Conservation (phyloP, 208 protist genomes). For the Borovskyia barvae region DNA sequence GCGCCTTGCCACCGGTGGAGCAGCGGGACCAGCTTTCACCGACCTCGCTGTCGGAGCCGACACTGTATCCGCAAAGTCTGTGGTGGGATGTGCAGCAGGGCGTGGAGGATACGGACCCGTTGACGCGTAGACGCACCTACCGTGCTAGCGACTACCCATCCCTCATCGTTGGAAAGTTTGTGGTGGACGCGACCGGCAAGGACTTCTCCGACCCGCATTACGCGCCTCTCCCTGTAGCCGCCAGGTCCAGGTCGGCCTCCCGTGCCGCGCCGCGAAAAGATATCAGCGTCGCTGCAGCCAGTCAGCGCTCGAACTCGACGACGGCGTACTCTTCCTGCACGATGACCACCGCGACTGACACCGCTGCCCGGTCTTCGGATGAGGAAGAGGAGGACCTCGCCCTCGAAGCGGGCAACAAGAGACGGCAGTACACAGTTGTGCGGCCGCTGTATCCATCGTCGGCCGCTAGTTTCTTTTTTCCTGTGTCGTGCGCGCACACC, state of each 20-base stretch:
- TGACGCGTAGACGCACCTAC: slow-evolving; percentile 58
- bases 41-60: slow-evolving; percentile 1
- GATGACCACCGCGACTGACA: slow-evolving; percentile 5
- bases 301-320: slow-evolving; percentile 7
- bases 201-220: slow-evolving; percentile 84
- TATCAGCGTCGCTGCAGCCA: background rate
- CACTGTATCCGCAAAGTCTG: slow-evolving; percentile 75
- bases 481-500: slow-evolving; percentile 52
- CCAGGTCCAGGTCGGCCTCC: slow-evolving; percentile 20
- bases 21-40: slow-evolving; percentile 12
- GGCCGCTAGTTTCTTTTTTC: slow-evolving; percentile 73
- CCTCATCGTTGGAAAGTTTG: slow-evolving; percentile 73
- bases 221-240: slow-evolving; percentile 6
- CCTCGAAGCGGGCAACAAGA: slow-evolving; percentile 1
- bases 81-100: slow-evolving; percentile 55
- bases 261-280: slow-evolving; percentile 6
- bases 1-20: slow-evolving; percentile 8
- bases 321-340: slow-evolving; percentile 20
- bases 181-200: slow-evolving; percentile 58
- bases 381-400: slow-evolving; percentile 19
- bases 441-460: slow-evolving; percentile 58
- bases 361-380: slow-evolving; percentile 5
- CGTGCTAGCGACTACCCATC: slow-evolving; percentile 30
- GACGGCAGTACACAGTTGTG: slow-evolving; percentile 48
- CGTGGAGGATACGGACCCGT: slow-evolving; percentile 42